phyloP scores from a whole-genome alignment of 257 asterid genomes.

The Haberlea rhodopensis region DNA sequence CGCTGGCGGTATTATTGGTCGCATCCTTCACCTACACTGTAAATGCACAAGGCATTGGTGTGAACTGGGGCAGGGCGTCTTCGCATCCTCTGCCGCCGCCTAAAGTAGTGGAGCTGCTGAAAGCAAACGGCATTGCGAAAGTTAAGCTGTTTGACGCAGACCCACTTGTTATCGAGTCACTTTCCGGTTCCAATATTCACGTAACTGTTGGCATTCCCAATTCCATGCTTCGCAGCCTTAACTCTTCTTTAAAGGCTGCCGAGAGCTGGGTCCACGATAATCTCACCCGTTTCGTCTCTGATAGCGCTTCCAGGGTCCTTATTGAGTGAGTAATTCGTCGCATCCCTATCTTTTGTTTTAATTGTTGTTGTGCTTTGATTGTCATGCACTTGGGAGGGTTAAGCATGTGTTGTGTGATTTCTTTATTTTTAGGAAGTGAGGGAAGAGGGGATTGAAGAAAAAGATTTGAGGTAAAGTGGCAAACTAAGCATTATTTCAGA shows the following conservation, averaged over 20 bases:
- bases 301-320: conserved; percentile 51
- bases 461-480: conserved; percentile 3
- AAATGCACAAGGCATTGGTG: conserved; percentile 49
- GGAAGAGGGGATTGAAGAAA: not conserved
- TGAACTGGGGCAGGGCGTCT: conserved; percentile 86
- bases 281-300: conserved; percentile 71
- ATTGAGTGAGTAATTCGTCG: conserved; percentile 45
- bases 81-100: conserved; percentile 76
- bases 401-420: conserved; percentile 1
- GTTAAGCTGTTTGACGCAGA: conserved; percentile 73
- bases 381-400: not conserved
- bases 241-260: conserved; percentile 71
- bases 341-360: not conserved
- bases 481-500: not conserved
- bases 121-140: conserved; percentile 54
- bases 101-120: conserved; percentile 71
- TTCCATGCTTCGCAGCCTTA: conserved; percentile 69
- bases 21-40: conserved; percentile 8
- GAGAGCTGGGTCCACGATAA: conserved; percentile 84
- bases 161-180: conserved; percentile 57
- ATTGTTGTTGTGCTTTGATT: not conserved
- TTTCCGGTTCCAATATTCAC: conserved; percentile 56
- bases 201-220: conserved; percentile 82
- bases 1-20: conserved; percentile 19
- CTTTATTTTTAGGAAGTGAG: conserved; percentile 3